Conservation (phyloP, 2,329 filamentous ascomycete species). For the Colletotrichum truncatum region DNA sequence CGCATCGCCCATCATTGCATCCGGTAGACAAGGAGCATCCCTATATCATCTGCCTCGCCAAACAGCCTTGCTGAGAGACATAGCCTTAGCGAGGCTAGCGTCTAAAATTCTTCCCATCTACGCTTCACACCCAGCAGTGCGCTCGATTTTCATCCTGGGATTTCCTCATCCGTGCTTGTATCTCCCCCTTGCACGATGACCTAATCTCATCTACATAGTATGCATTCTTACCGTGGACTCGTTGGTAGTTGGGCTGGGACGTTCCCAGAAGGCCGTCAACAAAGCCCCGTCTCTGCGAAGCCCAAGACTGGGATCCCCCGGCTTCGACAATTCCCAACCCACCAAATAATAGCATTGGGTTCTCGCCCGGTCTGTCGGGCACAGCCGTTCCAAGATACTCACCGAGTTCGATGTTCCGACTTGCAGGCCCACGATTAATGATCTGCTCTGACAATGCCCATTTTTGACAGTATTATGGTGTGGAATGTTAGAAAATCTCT, state of each 20-base stretch:
- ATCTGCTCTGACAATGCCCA: neutral
- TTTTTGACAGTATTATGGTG: neutral
- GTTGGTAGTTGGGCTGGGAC: slow-evolving; percentile 14
- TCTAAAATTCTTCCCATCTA: neutral
- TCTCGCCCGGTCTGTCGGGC: slow-evolving; percentile 13
- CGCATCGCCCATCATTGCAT: neutral
- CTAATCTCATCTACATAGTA: no score
- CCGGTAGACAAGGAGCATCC: slow-evolving; percentile 18
- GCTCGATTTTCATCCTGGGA: no score
- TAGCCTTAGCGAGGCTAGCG: neutral
- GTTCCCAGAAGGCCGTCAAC: neutral
- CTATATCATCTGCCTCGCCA: slow-evolving; percentile 10
- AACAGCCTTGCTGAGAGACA: slow-evolving; percentile 17
- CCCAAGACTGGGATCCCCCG: slow-evolving; percentile 27
- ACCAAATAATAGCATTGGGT: neutral
- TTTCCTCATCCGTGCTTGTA: no score
- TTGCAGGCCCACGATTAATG: neutral
- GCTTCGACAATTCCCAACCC: neutral
- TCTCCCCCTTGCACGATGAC: no score
- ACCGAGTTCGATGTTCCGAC: neutral
- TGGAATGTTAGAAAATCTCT: slow-evolving; percentile 2
- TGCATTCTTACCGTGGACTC: no score
- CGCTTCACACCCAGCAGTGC: no score
- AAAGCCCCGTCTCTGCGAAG: neutral
- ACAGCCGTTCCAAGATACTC: neutral